Evolutionary conservation across 2,329 filamentous ascomycete genomes (phyloP), one percentile per base, ranked within the genome.

Genomic region (Sporothrix luriei): DNA sequence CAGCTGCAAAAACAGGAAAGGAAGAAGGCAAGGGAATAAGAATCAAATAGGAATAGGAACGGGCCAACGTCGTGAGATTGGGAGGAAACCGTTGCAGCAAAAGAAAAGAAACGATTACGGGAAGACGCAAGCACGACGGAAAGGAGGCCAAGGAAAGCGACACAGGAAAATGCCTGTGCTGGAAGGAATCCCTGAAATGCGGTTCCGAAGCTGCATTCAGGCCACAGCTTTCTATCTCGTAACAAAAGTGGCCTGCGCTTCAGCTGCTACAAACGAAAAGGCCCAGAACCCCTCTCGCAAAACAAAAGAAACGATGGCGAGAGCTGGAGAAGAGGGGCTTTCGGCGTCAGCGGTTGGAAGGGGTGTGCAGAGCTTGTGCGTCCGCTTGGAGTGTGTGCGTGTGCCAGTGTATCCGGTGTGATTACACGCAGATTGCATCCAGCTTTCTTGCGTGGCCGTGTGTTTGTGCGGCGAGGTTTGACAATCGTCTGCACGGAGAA

Each of bases 271-370:
- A 61, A 61, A 61, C 57, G 57, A 61, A 14, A 2, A 24, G 38
- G n/a, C n/a, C 33, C 16, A 38, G 57, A 33, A 33, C 57, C 57
- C 38, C 57, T 46, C 57, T 62, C 21, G 57, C 21, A 38, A 46
- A 46, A 46, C 46, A 9, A 33, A 33, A 33, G 33, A 7, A 62
- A 62, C 38, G 57, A 62, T 46, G 21, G 57, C n/a, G 21, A n/a
- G 38, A 61, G 24, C 6, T 61, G 55, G 57, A 26, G 57, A 62
- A 40, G 68, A 64, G 69, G 64, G 64, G 69, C n/a, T 66, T 66
- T 69, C 68, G 51, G 62, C 38, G 64, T 52, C 54, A 26, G 33
- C 55, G 64, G 54, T 54, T 61, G 38, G 69, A 64, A 54, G 55
- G 57, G 57, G 61, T 48, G 61, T 48, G 43, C 40, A 48, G 59